Evolutionary conservation across 73 alveolate genomes (phyloP).

Genomic region (Tetrahymena thermophila): DNA sequence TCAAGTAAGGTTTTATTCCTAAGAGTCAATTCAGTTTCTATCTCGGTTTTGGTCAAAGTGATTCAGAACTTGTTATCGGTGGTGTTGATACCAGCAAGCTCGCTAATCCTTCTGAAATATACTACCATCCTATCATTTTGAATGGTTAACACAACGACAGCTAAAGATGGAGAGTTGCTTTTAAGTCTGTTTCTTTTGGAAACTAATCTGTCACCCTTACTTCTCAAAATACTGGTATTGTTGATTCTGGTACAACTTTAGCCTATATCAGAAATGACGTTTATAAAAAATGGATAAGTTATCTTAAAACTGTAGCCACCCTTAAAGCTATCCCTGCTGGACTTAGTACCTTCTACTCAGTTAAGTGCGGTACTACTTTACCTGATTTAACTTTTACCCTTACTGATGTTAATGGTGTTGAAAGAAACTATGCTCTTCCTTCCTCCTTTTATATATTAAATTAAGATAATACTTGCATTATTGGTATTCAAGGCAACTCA

Average conservation of each 20-base stretch:
- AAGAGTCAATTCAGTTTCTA: background rate
- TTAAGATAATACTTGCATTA: background rate
- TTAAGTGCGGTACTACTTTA: background rate
- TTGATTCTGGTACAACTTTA: background rate
- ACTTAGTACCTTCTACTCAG: background rate
- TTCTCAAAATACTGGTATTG: background rate
- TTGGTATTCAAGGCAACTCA: background rate
- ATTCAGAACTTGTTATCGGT: background rate
- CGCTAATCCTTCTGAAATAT: background rate
- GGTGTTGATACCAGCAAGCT: background rate
- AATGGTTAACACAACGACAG: background rate
- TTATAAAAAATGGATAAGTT: background rate
- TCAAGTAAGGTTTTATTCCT: background rate
- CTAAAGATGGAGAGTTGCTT: background rate
- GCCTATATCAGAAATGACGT: background rate
- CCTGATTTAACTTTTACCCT: background rate
- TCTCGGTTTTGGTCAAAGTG: background rate
- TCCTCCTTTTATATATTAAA: background rate
- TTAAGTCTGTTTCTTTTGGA: background rate
- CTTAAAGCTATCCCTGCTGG: background rate
- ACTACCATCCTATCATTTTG: background rate
- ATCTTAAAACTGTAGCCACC: background rate
- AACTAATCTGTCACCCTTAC: background rate
- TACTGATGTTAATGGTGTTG: background rate
- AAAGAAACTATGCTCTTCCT: background rate